These are phyloP conservation scores for Thielaviopsis euricoi DNA, from an alignment of 2,329 filamentous ascomycete species.

Conservation along the genomic window DNA sequence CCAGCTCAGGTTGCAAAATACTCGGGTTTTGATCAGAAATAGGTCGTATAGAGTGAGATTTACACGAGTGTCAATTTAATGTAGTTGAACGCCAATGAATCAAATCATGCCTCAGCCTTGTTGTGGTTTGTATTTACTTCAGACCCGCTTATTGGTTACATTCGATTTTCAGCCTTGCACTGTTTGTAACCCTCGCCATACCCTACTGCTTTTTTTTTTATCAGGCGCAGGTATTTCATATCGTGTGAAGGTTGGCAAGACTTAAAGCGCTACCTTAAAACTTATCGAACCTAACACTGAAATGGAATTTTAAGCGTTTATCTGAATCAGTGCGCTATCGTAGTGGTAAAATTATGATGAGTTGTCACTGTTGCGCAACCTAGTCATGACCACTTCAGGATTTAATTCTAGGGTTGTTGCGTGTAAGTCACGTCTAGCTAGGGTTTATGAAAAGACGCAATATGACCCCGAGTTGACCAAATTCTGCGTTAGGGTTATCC, in stretches of 20 bases:
- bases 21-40: not conserved
- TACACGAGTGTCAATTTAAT: not conserved
- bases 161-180: not conserved
- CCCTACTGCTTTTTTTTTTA: not conserved
- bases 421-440: not conserved
- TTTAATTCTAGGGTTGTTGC: too few species aligned
- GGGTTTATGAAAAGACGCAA: not conserved
- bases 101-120: not conserved
- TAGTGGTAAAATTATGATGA: too few species aligned
- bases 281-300: too few species aligned
- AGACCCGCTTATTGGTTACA: not conserved
- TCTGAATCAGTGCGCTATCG: too few species aligned
- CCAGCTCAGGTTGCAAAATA: not conserved
- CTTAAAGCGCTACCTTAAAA: too few species aligned
- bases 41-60: not conserved
- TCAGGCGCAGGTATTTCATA: too few species aligned
- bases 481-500: not conserved
- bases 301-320: too few species aligned
- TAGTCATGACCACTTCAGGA: too few species aligned
- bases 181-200: not conserved
- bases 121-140: not conserved
- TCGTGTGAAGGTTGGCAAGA: too few species aligned
- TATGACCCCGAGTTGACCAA: not conserved
- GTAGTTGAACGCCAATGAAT: not conserved
- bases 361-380: too few species aligned